Evolutionary conservation across 2,329 filamentous ascomycete genomes (phyloP), one percentile per base, ranked within the genome.

Genomic region (Curvularia eragrostidis): DNA sequence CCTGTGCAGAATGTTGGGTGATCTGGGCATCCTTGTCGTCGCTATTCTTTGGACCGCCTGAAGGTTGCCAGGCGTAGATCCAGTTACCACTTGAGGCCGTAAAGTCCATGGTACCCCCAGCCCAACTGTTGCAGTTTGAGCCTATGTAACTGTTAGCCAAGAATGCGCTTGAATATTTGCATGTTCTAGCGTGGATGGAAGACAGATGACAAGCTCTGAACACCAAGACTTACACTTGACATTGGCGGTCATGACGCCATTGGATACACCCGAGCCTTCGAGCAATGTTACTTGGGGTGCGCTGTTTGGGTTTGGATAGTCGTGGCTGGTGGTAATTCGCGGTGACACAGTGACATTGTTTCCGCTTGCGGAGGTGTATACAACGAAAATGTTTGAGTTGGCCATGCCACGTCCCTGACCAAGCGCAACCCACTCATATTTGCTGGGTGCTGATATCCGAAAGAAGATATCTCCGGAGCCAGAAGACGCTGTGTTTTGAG

Each of bases 271-370:
- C 3, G 81, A 82, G 3, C 84, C 84, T 42, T 80, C 82, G 0
- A 87, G 76, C 3, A 87, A 64, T 12, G 78, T 79, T 18, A 84
- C 75, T 52, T 82, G 63, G 1, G 82, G 76, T 24, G 71, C 65
- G 3, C 71, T 71, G 59, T 82, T 79, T 52, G 78, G 70, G 15
- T 68, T 59, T 2, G 85, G 85, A 60, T 76, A 62, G 3, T 52
- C 59, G 30, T 84, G 69, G 6, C 82, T 83, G 12, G 65, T 75
- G 8, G 80, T 80, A 6, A 77, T 63, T 39, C 85, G 76, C 9
- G 84, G 82, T 3, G 85, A 87, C 8, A 88, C 63, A 0, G 85
- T 88, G 13, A 87, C 82, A 61, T 86, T 87, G 42, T 73, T 79
- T 24, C 83, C 81, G 36, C 74, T 73, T 38, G 79, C 74, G 24